Conservation (phyloP, 805 yeast genomes). For the Pichia heedii region DNA sequence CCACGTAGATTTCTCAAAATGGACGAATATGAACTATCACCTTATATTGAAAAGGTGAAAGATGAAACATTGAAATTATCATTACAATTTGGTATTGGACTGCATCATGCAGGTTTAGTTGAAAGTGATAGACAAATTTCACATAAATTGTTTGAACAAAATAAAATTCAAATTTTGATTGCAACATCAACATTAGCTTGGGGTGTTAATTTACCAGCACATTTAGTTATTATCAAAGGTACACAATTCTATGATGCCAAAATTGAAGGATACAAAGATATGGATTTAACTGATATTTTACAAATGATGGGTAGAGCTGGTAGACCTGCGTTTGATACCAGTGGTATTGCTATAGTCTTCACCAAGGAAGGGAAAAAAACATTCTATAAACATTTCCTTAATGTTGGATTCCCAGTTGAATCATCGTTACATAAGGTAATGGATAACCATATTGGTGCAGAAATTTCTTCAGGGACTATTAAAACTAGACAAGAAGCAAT, state of each 20-base stretch:
- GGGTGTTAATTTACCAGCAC: constrained; percentile 82
- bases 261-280: constrained; percentile 63
- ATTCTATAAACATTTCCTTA: constrained; percentile 69
- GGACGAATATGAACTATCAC: constrained; percentile 53
- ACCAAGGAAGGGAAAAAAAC: constrained; percentile 68
- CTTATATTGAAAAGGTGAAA: constrained; percentile 45
- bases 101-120: constrained; percentile 77
- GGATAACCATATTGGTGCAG: constrained; percentile 76
- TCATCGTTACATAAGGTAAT: constrained; percentile 70
- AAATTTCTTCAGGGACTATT: constrained; percentile 63
- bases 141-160: constrained; percentile 61
- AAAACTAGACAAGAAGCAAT: constrained; percentile 57
- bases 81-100: constrained; percentile 70
- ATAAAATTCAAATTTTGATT: constrained; percentile 58
- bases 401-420: constrained; percentile 77
- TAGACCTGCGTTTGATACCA: constrained; percentile 71
- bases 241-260: constrained; percentile 58
- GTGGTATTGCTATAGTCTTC: constrained; percentile 68
- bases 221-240: constrained; percentile 69
- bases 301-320: constrained; percentile 88
- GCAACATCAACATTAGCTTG: constrained; percentile 83
- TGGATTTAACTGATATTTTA: constrained; percentile 74
- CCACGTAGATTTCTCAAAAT: constrained; percentile 63
- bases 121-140: constrained; percentile 64
- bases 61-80: constrained; percentile 76